A percentile compares a stretch with the other conserved stretches of the same genome.
Conservation (phyloP, 2,329 filamentous ascomycete genomes). For the Kalmusia sp. region DNA sequence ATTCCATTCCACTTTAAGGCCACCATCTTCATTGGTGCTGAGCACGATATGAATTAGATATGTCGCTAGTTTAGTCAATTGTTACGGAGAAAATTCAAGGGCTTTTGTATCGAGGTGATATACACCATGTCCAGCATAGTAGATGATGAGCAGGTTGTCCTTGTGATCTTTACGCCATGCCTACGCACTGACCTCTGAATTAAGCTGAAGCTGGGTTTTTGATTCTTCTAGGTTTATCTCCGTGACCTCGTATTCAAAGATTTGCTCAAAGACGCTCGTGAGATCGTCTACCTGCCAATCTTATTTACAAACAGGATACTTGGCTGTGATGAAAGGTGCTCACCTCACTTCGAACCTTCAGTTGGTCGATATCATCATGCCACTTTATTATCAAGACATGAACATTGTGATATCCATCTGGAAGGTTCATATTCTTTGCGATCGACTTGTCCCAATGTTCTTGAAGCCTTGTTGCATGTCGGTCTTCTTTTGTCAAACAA, state of each 20-base stretch:
- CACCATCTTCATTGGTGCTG: no score
- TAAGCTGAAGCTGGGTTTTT: background rate
- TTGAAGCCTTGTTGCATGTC: no score
- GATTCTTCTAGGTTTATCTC: background rate
- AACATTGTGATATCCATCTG: constrained; percentile 18
- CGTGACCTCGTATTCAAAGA: background rate
- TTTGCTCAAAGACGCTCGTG: background rate
- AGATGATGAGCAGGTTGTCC: constrained; percentile 28
- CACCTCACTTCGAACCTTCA: constrained; percentile 10
- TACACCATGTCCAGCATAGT: constrained; percentile 22
- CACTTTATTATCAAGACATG: constrained; percentile 20
- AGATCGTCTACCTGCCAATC: background rate
- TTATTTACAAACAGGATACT: background rate
- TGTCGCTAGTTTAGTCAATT: no score
- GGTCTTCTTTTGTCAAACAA: no score
- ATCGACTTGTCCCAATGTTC: constrained; percentile 8
- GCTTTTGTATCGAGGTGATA: constrained; percentile 2
- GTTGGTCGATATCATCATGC: constrained; percentile 15
- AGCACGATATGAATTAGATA: no score
- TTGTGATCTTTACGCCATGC: constrained; percentile 14
- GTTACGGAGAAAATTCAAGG: constrained; percentile 16
- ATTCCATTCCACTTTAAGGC: no score
- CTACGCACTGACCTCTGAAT: constrained; percentile 7
- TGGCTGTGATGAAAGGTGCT: constrained; percentile 12
- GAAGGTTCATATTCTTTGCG: constrained; percentile 15